Conservation (phyloP, 2,329 filamentous ascomycete species). For the Magnaporthiopsis incrustans region DNA sequence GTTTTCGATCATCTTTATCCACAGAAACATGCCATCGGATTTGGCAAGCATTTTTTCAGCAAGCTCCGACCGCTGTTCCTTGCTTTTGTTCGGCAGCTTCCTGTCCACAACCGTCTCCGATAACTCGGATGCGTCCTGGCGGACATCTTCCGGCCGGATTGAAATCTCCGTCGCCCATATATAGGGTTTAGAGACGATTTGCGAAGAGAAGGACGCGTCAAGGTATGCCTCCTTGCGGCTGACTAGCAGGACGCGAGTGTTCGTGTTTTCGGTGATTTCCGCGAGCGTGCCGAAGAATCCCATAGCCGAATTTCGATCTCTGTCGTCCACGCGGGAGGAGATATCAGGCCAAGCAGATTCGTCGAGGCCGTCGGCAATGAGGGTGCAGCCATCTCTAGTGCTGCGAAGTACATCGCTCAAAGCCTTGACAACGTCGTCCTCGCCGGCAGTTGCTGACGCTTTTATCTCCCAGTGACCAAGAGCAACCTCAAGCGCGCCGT, state of each 20-base stretch:
- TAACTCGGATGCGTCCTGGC: not conserved
- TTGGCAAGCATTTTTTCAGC: not conserved
- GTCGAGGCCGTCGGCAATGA: not conserved
- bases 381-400: not conserved
- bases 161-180: not conserved
- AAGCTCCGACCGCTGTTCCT: not conserved
- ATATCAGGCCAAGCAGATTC: not conserved
- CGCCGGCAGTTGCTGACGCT: not conserved
- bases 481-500: not conserved
- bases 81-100: not conserved
- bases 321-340: not conserved
- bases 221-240: not conserved
- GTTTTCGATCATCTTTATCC: not conserved
- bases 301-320: not conserved
- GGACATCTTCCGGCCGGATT: not conserved
- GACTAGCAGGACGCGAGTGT: not conserved
- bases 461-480: not conserved
- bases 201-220: not conserved
- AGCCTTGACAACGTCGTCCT: not conserved
- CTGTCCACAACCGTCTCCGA: not conserved
- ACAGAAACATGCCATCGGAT: not conserved
- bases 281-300: not conserved
- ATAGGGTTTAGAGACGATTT: too few relatives aligned
- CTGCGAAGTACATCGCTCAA: not conserved
- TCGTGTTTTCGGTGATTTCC: not conserved